Base-by-base conservation (phyloP, 108 stramenopile species). In the Cyclotella kingstonii region DNA sequence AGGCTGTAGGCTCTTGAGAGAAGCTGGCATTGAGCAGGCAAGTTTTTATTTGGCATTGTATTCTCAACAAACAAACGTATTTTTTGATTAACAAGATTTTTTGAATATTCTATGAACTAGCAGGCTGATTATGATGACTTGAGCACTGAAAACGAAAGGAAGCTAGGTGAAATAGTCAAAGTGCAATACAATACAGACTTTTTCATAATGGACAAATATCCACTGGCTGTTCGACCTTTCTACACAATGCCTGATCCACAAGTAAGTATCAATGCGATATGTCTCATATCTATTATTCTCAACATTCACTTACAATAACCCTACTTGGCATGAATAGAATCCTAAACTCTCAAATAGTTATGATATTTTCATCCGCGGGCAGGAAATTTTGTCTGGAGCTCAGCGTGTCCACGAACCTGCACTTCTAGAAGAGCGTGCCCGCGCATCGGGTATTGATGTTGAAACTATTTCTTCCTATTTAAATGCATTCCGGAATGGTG, bases 181-280 rank as follows among this genome's bases (percentile, higher is more conserved):
- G 89, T 93, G 47, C 98, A 98, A 88, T 99, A 96, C 66, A 84
- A 79, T 7, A 97, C 96, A 27, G 99, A 99, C 81, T 99, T 98
- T 79, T 99, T 90, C 81, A 96, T 99, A 55, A 96, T 99, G 96
- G 99, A 99, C 89, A 98, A 98, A 89, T 99, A 96, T 76, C 99
- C 99, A 10, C 66, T 98, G 19, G 47, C 79, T 14, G 96, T 97
- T 30, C 85, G 99, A 40, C 98, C 99, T 15, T 99, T 99, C 70
- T 99, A 99, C 83, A 96, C 97, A 31, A 99, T 99, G 99, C 98
- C 97, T 28, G 87, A 91, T 66, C 96, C 98, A 3, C 76, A 85
- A 31, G 77, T 80, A 65, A 60, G 79, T 40, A 0, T 42, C 9
- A 25, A 30, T 30, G 18, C 11, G 12, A 25, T 34, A 11, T 12